Evolutionary conservation across 805 yeast species (phyloP).

Genomic region (Sporopachydermia lactativora): DNA sequence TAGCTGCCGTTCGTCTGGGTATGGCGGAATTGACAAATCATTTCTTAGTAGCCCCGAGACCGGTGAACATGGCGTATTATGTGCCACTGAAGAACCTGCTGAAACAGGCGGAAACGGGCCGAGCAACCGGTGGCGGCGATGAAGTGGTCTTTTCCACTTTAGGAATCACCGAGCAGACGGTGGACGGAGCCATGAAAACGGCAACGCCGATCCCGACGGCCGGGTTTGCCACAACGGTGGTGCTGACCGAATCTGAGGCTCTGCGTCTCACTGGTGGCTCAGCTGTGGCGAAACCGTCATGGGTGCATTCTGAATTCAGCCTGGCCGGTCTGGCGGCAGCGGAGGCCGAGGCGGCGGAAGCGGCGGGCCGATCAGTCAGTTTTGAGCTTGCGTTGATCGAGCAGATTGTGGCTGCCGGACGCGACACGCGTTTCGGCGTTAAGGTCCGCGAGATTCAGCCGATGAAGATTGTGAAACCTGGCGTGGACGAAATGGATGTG

Average conservation of each 20-base stretch:
- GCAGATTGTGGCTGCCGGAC: not conserved
- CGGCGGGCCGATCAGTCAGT: not conserved
- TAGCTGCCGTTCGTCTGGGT: conserved; percentile 57
- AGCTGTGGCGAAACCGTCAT: conserved; percentile 56
- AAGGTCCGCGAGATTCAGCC: not conserved
- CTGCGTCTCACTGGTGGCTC: conserved; percentile 74
- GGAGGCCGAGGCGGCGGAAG: not conserved
- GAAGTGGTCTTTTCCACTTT: conserved; percentile 65
- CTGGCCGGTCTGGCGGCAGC: not conserved
- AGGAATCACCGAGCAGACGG: conserved; percentile 55
- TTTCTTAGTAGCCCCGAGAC: conserved; percentile 60
- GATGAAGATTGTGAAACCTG: not conserved
- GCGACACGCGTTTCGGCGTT: not conserved
- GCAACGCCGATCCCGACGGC: conserved; percentile 42
- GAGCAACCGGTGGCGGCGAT: conserved; percentile 21
- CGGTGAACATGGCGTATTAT: conserved; percentile 59
- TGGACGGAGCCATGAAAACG: conserved; percentile 44
- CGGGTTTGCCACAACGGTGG: conserved; percentile 68
- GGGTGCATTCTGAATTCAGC: conserved; percentile 45
- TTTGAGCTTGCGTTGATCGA: not conserved
- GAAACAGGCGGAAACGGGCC: conserved; percentile 36
- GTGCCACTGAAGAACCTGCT: conserved; percentile 56
- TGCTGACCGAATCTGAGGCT: conserved; percentile 44
- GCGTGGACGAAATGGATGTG: not conserved
- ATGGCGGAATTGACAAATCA: conserved; percentile 68